Percentiles rank a stretch among this genome's conserved stretches.
These are phyloP conservation scores for Medicago lupulina DNA, from an alignment of 306 rosid genomes.

Conservation along the genomic window DNA sequence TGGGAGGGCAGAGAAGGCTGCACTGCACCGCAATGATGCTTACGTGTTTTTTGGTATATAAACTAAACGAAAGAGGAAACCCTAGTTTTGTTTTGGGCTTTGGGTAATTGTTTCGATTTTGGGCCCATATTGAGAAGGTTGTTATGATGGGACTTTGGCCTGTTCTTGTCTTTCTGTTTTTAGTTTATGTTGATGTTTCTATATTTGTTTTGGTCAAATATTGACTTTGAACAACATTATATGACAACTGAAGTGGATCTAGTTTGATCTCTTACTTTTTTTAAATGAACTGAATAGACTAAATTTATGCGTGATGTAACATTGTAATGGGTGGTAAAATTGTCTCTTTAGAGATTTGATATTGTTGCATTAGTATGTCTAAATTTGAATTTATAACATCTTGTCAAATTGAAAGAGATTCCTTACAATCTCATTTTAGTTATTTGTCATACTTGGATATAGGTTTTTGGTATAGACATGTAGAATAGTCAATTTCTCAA, in stretches of 20 bases:
- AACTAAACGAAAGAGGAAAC: constrained; percentile 30
- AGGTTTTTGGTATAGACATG: too few relatives aligned
- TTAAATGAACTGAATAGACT: too few relatives aligned
- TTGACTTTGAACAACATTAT: background rate
- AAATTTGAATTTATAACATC: too few relatives aligned
- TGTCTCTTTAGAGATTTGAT: too few relatives aligned
- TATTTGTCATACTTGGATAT: too few relatives aligned
- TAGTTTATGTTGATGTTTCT: background rate
- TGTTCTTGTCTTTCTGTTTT: background rate
- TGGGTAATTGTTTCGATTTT: background rate
- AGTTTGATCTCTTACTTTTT: background rate
- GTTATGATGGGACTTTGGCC: background rate
- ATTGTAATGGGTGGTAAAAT: too few relatives aligned
- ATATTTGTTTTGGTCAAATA: background rate
- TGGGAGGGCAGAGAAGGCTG: constrained; percentile 68
- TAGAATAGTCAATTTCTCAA: too few relatives aligned
- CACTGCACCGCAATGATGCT: constrained; percentile 57
- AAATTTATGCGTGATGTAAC: too few relatives aligned
- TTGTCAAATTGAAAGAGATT: too few relatives aligned
- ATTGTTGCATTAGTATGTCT: too few relatives aligned
- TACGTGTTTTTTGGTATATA: constrained; percentile 49
- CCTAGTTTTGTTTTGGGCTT: constrained; percentile 54
- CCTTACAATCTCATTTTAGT: too few relatives aligned
- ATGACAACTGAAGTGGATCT: background rate
- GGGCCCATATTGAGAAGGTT: background rate